Evolutionary conservation across 352 stramenopile genomes (phyloP).

Genomic region (Pythium insidiosum): DNA sequence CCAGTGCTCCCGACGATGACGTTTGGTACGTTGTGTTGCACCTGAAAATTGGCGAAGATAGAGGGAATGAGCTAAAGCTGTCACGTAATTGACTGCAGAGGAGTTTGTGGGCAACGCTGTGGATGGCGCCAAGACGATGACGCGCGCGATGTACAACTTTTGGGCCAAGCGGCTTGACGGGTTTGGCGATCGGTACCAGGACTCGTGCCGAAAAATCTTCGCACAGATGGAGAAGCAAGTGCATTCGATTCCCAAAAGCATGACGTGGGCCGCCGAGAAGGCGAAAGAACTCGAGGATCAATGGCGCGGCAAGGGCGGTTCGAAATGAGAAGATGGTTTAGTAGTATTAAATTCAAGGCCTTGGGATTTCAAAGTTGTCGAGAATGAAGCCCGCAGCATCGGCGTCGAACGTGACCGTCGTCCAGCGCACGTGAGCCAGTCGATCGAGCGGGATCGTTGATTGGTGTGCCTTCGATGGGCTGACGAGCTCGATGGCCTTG

Average conservation of each 20-base stretch:
- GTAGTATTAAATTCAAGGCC: not conserved
- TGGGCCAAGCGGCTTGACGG: slow-evolving; percentile 57
- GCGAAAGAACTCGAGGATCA: slow-evolving; percentile 15
- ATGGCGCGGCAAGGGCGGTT: slow-evolving; percentile 2
- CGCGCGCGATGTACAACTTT: slow-evolving; percentile 59
- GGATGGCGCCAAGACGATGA: slow-evolving; percentile 44
- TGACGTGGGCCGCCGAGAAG: slow-evolving; percentile 8
- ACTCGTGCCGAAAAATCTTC: slow-evolving; percentile 51
- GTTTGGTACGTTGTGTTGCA: slow-evolving; percentile 17
- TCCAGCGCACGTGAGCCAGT: slow-evolving; percentile 20
- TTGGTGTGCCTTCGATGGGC: not conserved
- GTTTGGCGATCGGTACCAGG: slow-evolving; percentile 55
- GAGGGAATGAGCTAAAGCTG: too few species aligned
- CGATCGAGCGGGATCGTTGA: not conserved
- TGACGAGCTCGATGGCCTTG: too few species aligned
- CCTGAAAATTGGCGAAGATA: not conserved
- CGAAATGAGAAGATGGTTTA: not conserved
- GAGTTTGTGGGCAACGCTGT: slow-evolving; percentile 31
- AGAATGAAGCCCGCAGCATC: slow-evolving; percentile 34
- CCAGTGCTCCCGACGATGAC: slow-evolving; percentile 42
- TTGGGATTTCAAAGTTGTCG: slow-evolving; percentile 25
- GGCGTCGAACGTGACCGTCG: slow-evolving; percentile 21
- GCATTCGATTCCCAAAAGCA: slow-evolving; percentile 4
- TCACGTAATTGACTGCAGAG: slow-evolving; percentile 10
- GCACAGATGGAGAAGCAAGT: slow-evolving; percentile 63